phyloP scores from a whole-genome alignment of 805 yeast species.

The Candida insectorum region DNA sequence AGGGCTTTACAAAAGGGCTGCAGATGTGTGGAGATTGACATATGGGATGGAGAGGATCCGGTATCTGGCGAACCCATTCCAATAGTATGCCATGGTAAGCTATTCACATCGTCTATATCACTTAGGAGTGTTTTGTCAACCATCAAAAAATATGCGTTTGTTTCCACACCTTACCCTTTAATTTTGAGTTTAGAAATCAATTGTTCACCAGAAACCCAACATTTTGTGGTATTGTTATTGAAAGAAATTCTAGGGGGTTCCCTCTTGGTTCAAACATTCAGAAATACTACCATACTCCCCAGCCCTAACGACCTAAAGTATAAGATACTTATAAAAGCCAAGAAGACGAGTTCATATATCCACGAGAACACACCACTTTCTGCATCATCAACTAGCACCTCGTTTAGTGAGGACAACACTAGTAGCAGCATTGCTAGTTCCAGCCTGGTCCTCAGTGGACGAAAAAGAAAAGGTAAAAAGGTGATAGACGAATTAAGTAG shows the following conservation, averaged over 20 bases:
- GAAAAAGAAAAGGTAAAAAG: conserved; percentile 18
- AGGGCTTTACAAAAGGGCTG: conserved; percentile 89
- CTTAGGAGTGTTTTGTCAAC: conserved; percentile 67
- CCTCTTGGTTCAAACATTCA: conserved; percentile 43
- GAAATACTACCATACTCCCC: conserved; percentile 46
- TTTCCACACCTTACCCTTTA: conserved; percentile 82
- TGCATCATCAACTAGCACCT: conserved; percentile 27
- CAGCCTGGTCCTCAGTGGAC: conserved; percentile 19
- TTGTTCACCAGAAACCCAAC: conserved; percentile 69
- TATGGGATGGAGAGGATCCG: conserved; percentile 77
- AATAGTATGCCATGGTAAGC: conserved; percentile 83
- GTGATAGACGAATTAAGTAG: conserved; percentile 45
- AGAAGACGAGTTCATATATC: conserved; percentile 39
- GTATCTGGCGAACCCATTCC: conserved; percentile 52
- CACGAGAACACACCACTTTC: conserved; percentile 20
- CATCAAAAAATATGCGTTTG: conserved; percentile 81
- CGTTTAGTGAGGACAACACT: conserved; percentile 38
- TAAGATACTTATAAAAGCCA: conserved; percentile 73
- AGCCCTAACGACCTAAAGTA: conserved; percentile 72
- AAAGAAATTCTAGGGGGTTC: conserved; percentile 56
- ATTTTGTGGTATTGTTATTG: conserved; percentile 51
- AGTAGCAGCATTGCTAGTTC: conserved; percentile 3
- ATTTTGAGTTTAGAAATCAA: conserved; percentile 83
- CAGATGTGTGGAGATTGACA: conserved; percentile 89
- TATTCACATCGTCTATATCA: conserved; percentile 73